Base-by-base conservation (phyloP, 2,329 filamentous ascomycete species). In the Fusarium dlaminii region DNA sequence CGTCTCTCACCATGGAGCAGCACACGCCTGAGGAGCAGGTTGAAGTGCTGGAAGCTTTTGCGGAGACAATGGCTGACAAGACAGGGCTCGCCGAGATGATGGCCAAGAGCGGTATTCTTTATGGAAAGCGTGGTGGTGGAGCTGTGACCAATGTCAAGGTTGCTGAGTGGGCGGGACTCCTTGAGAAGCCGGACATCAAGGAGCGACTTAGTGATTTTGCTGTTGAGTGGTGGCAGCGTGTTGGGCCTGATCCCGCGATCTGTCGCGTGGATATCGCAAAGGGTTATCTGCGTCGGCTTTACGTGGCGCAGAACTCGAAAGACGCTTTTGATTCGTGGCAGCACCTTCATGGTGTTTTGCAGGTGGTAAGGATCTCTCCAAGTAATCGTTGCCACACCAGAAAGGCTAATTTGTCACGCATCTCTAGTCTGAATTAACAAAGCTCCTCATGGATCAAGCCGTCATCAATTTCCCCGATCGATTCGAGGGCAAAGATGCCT, bases 41-140 rank as follows among this genome's bases (percentile, higher is more conserved):
- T 2, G 77, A 79, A 45, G 74, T 78, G 2, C 75, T 80, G 40
- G 68, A 79, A 37, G 70, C 68, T 1, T 64, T 80, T 8, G 70
- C 71, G 1, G 67, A 68, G 32, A 51, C 64, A 1, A 8, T 79
- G 24, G 68, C 69, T 13, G 56, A 79, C 39, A 72, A 73, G 4
- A 63, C 67, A 3, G 60, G 72, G 0, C 66, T 70, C 4, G 64
- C 66, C 8, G 40, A 42, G 15, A 74, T 77, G 61, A 34, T 76
- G 4, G 73, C 75, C 22, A 68, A 59, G 22, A 11, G 14, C 3
- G 54, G 63, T 22, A 54, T 63, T 34, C 1, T 39, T 17, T n/a
- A 51, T 55, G 22, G 37, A n/a, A 22, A 71, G 56, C 8, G 39
- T 51, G 58, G 52, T 7, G 29, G 34, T 12, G 29, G 24, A 1